These are phyloP conservation scores for Vanderwaltozyma yarrowii DNA, from an alignment of 805 yeast species.

Conservation along the genomic window DNA sequence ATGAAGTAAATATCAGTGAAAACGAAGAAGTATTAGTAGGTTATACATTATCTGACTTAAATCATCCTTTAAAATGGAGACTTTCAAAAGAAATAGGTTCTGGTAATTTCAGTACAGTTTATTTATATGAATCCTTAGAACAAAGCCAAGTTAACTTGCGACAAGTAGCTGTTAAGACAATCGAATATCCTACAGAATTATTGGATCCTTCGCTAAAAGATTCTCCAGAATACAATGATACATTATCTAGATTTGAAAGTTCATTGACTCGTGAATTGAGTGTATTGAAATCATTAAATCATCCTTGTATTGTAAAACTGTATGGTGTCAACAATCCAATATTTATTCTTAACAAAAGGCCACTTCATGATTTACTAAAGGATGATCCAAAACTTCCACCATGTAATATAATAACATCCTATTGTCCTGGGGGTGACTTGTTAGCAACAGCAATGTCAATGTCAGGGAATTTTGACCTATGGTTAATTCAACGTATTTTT, in stretches of 20 bases:
- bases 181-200: conserved; percentile 30
- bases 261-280: conserved; percentile 66
- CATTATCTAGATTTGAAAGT: conserved; percentile 45
- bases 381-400: conserved; percentile 24
- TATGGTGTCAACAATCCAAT: conserved; percentile 35
- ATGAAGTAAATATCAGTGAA: not conserved
- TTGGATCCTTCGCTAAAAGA: conserved; percentile 16
- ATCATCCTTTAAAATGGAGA: conserved; percentile 24
- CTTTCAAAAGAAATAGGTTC: conserved; percentile 41
- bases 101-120: conserved; percentile 63
- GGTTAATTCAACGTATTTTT: conserved; percentile 49
- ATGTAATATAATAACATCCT: conserved; percentile 55
- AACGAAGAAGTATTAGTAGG: conserved; percentile 13
- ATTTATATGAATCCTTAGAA: conserved; percentile 33
- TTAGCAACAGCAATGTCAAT: conserved; percentile 45
- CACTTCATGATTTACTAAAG: conserved; percentile 24
- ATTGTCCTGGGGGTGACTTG: conserved; percentile 78
- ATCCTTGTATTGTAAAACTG: conserved; percentile 62
- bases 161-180: conserved; percentile 63
- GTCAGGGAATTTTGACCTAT: conserved; percentile 36
- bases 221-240: conserved; percentile 30
- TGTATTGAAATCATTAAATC: conserved; percentile 44
- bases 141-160: conserved; percentile 6
- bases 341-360: conserved; percentile 18
- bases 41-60: conserved; percentile 9